These are phyloP conservation scores for Coniferiporia weirii DNA, from an alignment of 1,284 basidiomycete species.

Conservation along the genomic window DNA sequence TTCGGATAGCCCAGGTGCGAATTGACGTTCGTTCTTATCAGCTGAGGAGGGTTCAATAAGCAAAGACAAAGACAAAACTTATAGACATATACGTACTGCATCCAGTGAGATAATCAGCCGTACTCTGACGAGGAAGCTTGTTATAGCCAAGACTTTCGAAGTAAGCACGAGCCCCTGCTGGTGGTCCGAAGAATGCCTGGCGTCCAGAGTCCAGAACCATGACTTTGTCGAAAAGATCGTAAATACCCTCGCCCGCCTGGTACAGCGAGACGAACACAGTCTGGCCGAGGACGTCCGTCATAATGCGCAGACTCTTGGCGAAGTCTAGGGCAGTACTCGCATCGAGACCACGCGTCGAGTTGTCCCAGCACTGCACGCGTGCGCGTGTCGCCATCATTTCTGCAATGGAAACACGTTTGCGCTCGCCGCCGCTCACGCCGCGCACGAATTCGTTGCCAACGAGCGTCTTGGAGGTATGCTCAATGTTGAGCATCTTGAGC, in stretches of 20 bases:
- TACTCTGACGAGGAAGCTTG: constrained; percentile 66
- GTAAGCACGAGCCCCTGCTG: constrained; percentile 67
- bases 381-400: constrained; percentile 82
- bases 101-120: constrained; percentile 76
- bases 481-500: constrained; percentile 76
- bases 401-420: constrained; percentile 83
- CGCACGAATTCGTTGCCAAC: constrained; percentile 84
- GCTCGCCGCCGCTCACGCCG: constrained; percentile 83
- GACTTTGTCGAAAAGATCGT: constrained; percentile 78
- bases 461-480: constrained; percentile 68
- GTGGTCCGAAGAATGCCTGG: constrained; percentile 79
- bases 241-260: constrained; percentile 77
- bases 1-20: constrained; percentile 63
- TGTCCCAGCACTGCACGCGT: constrained; percentile 79
- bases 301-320: constrained; percentile 63
- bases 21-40: constrained; percentile 83
- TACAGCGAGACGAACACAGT: constrained; percentile 81
- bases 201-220: constrained; percentile 77
- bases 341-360: constrained; percentile 81
- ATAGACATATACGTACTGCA: constrained; percentile 36
- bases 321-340: constrained; percentile 83
- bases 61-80: neutral
- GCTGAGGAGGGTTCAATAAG: constrained; percentile 29
- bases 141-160: constrained; percentile 78
- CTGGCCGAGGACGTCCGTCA: constrained; percentile 73